phyloP scores from a whole-genome alignment of 345 rosid species.

The Geranium brycei region DNA sequence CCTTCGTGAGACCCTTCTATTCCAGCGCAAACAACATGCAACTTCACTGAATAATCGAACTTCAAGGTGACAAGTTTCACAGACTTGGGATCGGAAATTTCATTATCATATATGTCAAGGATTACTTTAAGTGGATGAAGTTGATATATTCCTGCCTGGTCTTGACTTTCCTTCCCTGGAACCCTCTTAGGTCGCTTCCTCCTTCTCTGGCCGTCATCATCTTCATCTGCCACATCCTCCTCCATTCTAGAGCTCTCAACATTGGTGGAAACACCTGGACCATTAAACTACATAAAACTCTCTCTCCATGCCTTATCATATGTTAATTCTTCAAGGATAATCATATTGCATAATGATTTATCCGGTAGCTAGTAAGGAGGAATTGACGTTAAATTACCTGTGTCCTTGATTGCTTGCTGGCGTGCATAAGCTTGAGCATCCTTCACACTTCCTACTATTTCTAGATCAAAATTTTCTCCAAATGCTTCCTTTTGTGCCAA shows the following conservation, averaged over 20 bases:
- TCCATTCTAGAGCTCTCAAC: slow-evolving; percentile 50
- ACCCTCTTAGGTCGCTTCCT: slow-evolving; percentile 60
- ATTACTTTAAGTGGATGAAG: slow-evolving; percentile 62
- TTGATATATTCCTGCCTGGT: slow-evolving; percentile 45
- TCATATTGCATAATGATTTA: not conserved
- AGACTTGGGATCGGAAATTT: slow-evolving; percentile 44
- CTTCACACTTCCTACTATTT: slow-evolving; percentile 61
- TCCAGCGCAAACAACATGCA: slow-evolving; percentile 70
- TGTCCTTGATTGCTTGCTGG: slow-evolving; percentile 60
- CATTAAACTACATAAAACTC: slow-evolving; percentile 10
- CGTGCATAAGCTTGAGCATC: slow-evolving; percentile 64
- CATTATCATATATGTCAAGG: slow-evolving; percentile 54
- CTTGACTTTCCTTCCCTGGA: slow-evolving; percentile 44
- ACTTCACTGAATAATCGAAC: slow-evolving; percentile 69
- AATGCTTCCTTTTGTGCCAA: slow-evolving; percentile 81
- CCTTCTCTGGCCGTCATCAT: slow-evolving; percentile 70
- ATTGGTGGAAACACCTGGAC: slow-evolving; percentile 39
- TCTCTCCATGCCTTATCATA: not conserved
- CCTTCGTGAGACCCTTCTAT: slow-evolving; percentile 49
- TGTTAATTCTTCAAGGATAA: not conserved
- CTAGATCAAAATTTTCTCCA: slow-evolving; percentile 58
- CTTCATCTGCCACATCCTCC: slow-evolving; percentile 68
- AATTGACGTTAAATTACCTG: slow-evolving; percentile 25
- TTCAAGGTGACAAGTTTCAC: slow-evolving; percentile 41
- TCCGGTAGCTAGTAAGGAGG: not conserved